Evolutionary conservation across 495 filamentous ascomycete species (phyloP), one percentile per base, ranked within the genome.

Genomic region (Penicillium soppii): DNA sequence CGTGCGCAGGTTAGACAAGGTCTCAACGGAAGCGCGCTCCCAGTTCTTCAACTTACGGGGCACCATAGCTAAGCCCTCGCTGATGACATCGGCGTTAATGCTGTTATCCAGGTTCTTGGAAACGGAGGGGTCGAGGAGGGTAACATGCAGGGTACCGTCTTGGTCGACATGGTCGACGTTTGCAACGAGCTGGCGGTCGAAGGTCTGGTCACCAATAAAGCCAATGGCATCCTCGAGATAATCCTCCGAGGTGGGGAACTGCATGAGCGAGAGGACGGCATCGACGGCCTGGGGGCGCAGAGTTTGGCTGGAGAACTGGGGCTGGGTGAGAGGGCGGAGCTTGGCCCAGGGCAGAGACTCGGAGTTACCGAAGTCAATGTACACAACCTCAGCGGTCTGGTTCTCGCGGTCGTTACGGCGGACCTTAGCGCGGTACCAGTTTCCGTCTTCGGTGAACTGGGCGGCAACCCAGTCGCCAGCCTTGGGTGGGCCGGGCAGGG

Each of bases 351-450:
- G 84, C 29, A 92, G 73, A 59, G 82, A 82, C 73, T 97, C 95
- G 17, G 82, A 85, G 78, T 99, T 97, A 52, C 95, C 95, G 68
- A 92, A 99, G 71, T 99, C 95, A 54, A 97, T 83, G 73, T 96
- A 99, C 12, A 92, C 67, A 5, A 99, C 84, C 69, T 97, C 92
- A 9, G 91, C 87, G 54, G 86, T 82, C 75, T 95, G 87, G 55
- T 85, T 85, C 29, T 89, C 80, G 52, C 94, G 91, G 68, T 99
- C 94, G 70, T 96, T 95, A 56, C 92, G 86, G 27, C 91, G 85
- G 38, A 99, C 80, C 53, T 85, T 85, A 35, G 89, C 95, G 40
- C 95, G 89, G 76, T 99, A 99, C 91, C 94, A 97, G 58, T 91
- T 81, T 53, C 82, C 78, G 62, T 99, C 95, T 40, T 85, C 85